A percentile compares a stretch with the other conserved stretches of the same genome.
phyloP scores from a whole-genome alignment of 2,329 filamentous ascomycete species.

The Eurotiales sp. region DNA sequence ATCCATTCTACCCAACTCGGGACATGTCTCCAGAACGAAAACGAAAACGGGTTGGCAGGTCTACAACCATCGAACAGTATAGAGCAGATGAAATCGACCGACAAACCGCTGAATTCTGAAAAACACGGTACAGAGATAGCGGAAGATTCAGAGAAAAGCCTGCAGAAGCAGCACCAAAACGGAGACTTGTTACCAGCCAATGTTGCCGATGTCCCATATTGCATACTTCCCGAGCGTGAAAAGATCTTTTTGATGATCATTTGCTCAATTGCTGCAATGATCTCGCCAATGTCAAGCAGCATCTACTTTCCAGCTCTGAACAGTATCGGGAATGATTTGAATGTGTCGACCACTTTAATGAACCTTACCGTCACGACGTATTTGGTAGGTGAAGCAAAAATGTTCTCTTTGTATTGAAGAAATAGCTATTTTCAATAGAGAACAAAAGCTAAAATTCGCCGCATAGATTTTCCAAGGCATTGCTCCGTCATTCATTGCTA shows the following conservation, averaged over 20 bases:
- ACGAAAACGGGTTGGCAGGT: background rate
- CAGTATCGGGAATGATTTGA: conserved; percentile 37
- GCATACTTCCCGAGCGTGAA: conserved; percentile 1
- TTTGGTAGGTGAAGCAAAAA: conserved; percentile 25
- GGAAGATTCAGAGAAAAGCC: background rate
- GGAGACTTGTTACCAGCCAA: background rate
- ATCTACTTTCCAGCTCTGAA: conserved; percentile 47
- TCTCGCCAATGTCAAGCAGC: conserved; percentile 11
- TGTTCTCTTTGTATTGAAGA: too few species aligned
- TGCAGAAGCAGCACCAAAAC: too few species aligned
- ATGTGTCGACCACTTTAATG: conserved; percentile 34
- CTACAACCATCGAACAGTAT: background rate
- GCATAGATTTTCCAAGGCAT: conserved; percentile 52
- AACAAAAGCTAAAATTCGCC: too few species aligned
- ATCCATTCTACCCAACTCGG: too few species aligned
- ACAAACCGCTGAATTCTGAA: background rate
- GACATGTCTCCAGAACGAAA: too few species aligned
- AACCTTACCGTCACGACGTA: conserved; percentile 46
- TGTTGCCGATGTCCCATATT: conserved; percentile 3
- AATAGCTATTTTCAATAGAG: too few species aligned
- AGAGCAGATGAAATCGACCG: background rate
- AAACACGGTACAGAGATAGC: background rate
- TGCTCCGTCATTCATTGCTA: conserved; percentile 50
- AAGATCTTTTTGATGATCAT: conserved; percentile 10
- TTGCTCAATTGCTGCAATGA: conserved; percentile 6